Evolutionary conservation across 805 yeast genomes (phyloP), one percentile per base, ranked within the genome.

Genomic region (Grigorovia yakushimaensis): DNA sequence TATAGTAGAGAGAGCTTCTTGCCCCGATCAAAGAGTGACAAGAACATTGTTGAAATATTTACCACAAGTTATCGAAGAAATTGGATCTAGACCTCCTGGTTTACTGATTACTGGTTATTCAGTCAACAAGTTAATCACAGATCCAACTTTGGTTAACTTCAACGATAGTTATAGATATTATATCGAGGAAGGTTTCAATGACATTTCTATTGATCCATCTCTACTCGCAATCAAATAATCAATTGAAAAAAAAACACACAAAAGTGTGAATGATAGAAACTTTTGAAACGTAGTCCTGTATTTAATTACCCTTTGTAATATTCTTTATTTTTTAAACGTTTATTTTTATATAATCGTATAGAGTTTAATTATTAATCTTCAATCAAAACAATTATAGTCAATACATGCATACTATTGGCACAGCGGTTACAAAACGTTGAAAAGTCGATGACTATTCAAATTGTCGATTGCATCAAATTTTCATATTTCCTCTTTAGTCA

Each of bases 1-100:
- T 2, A 80, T 89, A 20, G 79, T 91, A 2, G 98, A 91, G 63
- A 73, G 97, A 49, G 95, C 96, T 0, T 81, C 93, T 15, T 88
- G 97, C 64, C 88, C 93, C 0, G 98, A 89, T 60, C 97, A 91
- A 67, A 67, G 98, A 47, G 74, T 89, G 5, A 79, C 88, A 3
- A 71, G 95, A 52, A 85, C 96, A 0, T 74, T 78, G 0, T 67
- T 91, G 41, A 71, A 72, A 45, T 67, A 82, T 51, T 78, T 88
- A 1, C 82, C 83, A 0, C 80, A 73, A 40, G 94, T 93, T 1
- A 77, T 88, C 1, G 82, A 82, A 51, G 77, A 77, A 24, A 75
- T 79, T 41, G 97, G 96, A 0, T 81, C 93, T 11, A 72, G 96
- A 52, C 98, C 98, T 0, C 98, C 98, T 0, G 98, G 98, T 0